These are phyloP conservation scores for Ogataea nonfermentans DNA, from an alignment of 805 yeast genomes.

Conservation along the genomic window DNA sequence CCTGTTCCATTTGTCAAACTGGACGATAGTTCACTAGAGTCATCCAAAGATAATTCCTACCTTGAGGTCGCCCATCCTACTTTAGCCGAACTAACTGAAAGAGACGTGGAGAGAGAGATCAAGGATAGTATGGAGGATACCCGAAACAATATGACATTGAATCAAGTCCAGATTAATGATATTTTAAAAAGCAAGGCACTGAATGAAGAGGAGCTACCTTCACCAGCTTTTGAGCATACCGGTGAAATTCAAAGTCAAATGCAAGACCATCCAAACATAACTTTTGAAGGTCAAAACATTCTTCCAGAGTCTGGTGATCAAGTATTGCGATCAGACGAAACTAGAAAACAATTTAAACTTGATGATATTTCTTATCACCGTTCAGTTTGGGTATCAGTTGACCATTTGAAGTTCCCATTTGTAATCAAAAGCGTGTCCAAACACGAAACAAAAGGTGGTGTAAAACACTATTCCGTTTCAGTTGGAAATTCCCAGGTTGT, in stretches of 20 bases:
- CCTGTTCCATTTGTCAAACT: slow-evolving; percentile 1
- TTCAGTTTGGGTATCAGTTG: slow-evolving; percentile 17
- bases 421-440: slow-evolving; percentile 8
- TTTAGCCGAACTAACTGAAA: slow-evolving; percentile 14
- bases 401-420: slow-evolving; percentile 13
- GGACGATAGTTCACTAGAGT: slow-evolving; percentile 30
- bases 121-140: slow-evolving; percentile 11
- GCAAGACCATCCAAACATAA: neutral
- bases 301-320: slow-evolving; percentile 2
- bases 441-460: neutral
- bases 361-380: slow-evolving; percentile 11
- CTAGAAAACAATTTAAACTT: neutral
- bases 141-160: neutral
- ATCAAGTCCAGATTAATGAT: slow-evolving; percentile 1
- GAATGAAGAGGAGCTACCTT: slow-evolving; percentile 7
- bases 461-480: slow-evolving; percentile 2
- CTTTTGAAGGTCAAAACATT: neutral
- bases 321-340: slow-evolving; percentile 8
- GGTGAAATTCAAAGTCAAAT: slow-evolving; percentile 8
- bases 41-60: slow-evolving; percentile 25
- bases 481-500: slow-evolving; percentile 17
- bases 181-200: neutral
- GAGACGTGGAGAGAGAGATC: neutral
- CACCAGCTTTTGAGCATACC: slow-evolving; percentile 15
- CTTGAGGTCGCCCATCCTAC: slow-evolving; percentile 34